These are phyloP conservation scores for Cudoniella acicularis DNA, from an alignment of 495 filamentous ascomycete genomes.

Conservation along the genomic window DNA sequence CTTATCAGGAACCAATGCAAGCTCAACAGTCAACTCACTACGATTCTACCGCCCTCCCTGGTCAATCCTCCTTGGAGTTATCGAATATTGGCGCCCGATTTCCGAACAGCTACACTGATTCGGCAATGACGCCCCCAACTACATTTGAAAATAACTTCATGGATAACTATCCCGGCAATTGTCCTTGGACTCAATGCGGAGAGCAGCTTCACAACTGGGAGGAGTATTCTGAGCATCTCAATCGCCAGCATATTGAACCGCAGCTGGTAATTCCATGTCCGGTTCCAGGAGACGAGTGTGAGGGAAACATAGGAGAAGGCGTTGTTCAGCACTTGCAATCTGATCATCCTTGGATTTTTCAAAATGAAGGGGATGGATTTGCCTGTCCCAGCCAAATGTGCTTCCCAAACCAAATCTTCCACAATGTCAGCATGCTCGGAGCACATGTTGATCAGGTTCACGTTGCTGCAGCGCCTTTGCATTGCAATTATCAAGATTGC, in stretches of 20 bases:
- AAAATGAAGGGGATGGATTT: not conserved
- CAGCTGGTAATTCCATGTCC: slow-evolving; percentile 20
- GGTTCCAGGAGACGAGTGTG: not conserved
- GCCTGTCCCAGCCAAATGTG: slow-evolving; percentile 19
- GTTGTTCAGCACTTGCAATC: not conserved
- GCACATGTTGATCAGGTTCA: slow-evolving; percentile 22
- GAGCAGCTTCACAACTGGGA: not conserved
- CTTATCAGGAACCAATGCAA: too few relatives aligned
- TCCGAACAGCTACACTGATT: too few relatives aligned
- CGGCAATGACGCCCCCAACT: too few relatives aligned
- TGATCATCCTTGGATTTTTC: not conserved
- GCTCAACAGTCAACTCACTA: too few relatives aligned
- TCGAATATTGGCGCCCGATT: not conserved
- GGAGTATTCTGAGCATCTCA: slow-evolving; percentile 6
- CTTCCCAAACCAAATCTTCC: slow-evolving; percentile 9
- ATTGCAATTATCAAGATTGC: slow-evolving; percentile 17
- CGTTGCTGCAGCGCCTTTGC: slow-evolving; percentile 6
- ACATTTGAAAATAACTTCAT: not conserved
- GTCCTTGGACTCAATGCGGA: not conserved
- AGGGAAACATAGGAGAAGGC: not conserved
- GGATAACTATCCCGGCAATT: not conserved
- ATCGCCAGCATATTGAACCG: slow-evolving; percentile 20
- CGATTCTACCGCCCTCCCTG: not conserved
- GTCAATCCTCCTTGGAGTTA: not conserved
- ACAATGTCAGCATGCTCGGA: slow-evolving; percentile 16